Conservation (phyloP, 1,284 basidiomycete genomes). For the Vanrija sp. region DNA sequence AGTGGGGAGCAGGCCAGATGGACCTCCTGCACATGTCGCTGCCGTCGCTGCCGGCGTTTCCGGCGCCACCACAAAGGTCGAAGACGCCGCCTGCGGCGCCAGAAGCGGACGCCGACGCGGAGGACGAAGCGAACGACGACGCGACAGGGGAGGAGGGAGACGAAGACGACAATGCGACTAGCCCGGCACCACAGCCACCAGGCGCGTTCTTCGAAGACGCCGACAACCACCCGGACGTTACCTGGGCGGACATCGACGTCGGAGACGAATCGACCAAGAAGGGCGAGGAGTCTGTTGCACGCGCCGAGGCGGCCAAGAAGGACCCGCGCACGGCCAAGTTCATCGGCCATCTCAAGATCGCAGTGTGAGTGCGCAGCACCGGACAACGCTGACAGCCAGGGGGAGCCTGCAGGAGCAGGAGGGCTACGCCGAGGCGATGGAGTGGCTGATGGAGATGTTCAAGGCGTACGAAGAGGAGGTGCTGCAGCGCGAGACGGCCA, state of each 20-base stretch:
- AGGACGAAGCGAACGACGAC: neutral
- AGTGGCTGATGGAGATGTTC: constrained; percentile 16
- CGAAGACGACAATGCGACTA: neutral
- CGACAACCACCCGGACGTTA: neutral
- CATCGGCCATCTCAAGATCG: constrained; percentile 1
- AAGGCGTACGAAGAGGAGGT: constrained; percentile 10
- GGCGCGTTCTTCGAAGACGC: neutral
- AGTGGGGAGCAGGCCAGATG: too few relatives aligned
- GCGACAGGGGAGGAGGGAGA: neutral
- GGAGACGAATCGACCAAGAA: neutral
- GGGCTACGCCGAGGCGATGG: constrained; percentile 9
- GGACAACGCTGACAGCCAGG: neutral
- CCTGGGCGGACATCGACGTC: neutral
- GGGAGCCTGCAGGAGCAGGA: constrained; percentile 2
- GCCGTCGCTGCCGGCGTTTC: too few relatives aligned
- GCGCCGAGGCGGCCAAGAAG: neutral
- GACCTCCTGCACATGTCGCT: too few relatives aligned
- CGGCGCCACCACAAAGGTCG: too few relatives aligned
- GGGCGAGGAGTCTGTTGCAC: neutral
- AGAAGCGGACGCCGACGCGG: too few relatives aligned
- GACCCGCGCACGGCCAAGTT: neutral
- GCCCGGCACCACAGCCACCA: neutral
- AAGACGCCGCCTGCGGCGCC: too few relatives aligned
- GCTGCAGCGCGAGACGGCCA: neutral
- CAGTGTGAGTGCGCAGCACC: neutral